Evolutionary conservation across 2,329 filamentous ascomycete genomes (phyloP), one percentile per base, ranked within the genome.

Genomic region (Zymoseptoria passerinii): DNA sequence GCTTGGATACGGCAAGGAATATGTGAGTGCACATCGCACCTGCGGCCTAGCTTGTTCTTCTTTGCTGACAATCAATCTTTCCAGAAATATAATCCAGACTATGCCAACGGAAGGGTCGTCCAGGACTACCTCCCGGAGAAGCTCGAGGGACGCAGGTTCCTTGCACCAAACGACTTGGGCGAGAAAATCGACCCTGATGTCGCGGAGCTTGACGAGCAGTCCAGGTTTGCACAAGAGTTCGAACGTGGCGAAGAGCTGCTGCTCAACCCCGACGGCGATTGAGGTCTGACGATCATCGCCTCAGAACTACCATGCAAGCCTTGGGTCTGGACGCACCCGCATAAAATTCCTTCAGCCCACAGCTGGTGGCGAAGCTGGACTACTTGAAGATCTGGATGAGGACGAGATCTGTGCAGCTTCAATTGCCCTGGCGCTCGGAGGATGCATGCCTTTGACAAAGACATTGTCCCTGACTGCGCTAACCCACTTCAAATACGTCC

Each of bases 41-140:
- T 44, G 35, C 13, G 13, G 35, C 35, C 13, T 13, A 7, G n/a
- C 5, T n/a, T 44, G 23, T 23, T 23, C 23, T 44, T 16, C 10
- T n/a, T 44, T n/a, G 35, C 35, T 44, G 35, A 44, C 35, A 44
- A 16, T 44, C 16, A 9, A 13, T 40, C 35, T 16, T 44, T 16
- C 5, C 35, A 44, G 35, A 97, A 97, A 74, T 97, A 99, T 70
- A 95, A 95, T 65, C 94, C 94, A 0, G 89, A 95, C 66, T 99
- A 92, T 69, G 75, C 82, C 54, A 84, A 92, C 61, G 94, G 94
- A 0, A 83, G 77, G 65, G 92, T 97, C 0, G 81, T 79, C 63
- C 94, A 99, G 76, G 88, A 92, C 23, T 99, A 97, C 73, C 74
- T 99, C n/a, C 94, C 94, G 0, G 86, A 90, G 9, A 82, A 82